Evolutionary conservation across 208 protist species (phyloP).

Genomic region (Acanthamoeba castellanii): DNA sequence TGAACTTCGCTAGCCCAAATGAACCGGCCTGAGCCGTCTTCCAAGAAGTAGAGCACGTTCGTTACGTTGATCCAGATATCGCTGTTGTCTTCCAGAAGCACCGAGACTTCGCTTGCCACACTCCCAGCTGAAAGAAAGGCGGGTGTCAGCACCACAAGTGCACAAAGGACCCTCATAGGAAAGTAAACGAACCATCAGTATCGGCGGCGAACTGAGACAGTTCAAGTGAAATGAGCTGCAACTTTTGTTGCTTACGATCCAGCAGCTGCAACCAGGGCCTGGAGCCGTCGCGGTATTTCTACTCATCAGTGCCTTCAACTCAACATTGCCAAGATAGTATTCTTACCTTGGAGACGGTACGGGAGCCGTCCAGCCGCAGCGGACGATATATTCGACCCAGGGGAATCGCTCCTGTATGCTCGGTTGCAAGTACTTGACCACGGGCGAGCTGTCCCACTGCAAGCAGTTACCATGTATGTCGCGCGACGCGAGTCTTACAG

Average conservation of each 20-base stretch:
- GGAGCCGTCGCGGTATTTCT: too few species aligned
- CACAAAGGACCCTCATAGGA: too few species aligned
- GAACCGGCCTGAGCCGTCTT: slow-evolving; percentile 38
- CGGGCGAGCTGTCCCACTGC: neutral
- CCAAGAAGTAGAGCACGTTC: slow-evolving; percentile 70
- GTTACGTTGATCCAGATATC: slow-evolving; percentile 78
- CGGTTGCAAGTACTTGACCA: slow-evolving; percentile 22
- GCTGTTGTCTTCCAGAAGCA: slow-evolving; percentile 59
- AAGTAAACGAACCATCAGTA: neutral
- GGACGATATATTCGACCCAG: slow-evolving; percentile 80
- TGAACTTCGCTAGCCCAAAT: slow-evolving; percentile 73
- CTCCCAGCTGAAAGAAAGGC: neutral
- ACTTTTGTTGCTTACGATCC: slow-evolving; percentile 80
- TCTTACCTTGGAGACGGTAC: neutral
- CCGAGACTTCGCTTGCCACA: neutral
- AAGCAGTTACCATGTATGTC: neutral
- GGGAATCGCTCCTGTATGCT: slow-evolving; percentile 1
- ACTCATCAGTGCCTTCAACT: too few species aligned
- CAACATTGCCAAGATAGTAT: neutral
- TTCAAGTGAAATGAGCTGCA: slow-evolving; percentile 52
- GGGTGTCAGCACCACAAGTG: neutral
- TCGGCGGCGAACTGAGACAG: neutral
- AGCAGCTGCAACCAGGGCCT: slow-evolving; percentile 78
- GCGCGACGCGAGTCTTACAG: too few species aligned
- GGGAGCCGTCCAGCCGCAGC: slow-evolving; percentile 75